Evolutionary conservation across 176 grass and related monocot species (phyloP).

Genomic region (Dactylis glomerata): DNA sequence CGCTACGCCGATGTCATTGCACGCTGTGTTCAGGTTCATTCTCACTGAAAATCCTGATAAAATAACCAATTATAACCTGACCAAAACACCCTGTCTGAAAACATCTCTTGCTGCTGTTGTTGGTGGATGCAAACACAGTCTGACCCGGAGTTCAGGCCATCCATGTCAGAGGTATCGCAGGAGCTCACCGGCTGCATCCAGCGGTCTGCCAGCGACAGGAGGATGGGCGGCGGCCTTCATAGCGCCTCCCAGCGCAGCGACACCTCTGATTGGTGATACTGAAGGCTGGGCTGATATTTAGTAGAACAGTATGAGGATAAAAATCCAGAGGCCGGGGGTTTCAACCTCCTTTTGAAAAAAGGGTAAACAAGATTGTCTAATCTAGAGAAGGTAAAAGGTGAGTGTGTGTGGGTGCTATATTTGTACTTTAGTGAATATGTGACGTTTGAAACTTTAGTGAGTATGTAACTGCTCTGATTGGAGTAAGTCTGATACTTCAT

Average conservation of each 20-base stretch:
- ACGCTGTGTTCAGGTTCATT: conserved; percentile 73
- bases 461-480: not conserved
- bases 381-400: conserved; percentile 26
- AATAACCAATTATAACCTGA: not conserved
- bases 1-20: conserved; percentile 72
- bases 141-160: conserved; percentile 66
- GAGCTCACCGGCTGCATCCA: conserved; percentile 56
- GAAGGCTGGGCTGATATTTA: not conserved
- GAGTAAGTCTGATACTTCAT: conserved; percentile 20
- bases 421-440: too few species aligned
- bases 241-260: conserved; percentile 55
- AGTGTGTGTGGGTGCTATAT: too few species aligned
- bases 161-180: conserved; percentile 83
- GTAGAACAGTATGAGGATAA: conserved; percentile 18
- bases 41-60: conserved; percentile 17
- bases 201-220: conserved; percentile 51
- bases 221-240: conserved; percentile 20
- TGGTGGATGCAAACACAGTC: conserved; percentile 41
- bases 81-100: not conserved
- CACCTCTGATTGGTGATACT: conserved; percentile 60
- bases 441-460: conserved; percentile 5
- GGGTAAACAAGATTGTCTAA: conserved; percentile 19
- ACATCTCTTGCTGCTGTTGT: not conserved
- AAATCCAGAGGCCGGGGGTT: too few species aligned
- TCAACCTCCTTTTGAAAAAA: too few species aligned